These are phyloP conservation scores for Ustilago bromivora DNA, from an alignment of 1,284 basidiomycete genomes.

Conservation along the genomic window DNA sequence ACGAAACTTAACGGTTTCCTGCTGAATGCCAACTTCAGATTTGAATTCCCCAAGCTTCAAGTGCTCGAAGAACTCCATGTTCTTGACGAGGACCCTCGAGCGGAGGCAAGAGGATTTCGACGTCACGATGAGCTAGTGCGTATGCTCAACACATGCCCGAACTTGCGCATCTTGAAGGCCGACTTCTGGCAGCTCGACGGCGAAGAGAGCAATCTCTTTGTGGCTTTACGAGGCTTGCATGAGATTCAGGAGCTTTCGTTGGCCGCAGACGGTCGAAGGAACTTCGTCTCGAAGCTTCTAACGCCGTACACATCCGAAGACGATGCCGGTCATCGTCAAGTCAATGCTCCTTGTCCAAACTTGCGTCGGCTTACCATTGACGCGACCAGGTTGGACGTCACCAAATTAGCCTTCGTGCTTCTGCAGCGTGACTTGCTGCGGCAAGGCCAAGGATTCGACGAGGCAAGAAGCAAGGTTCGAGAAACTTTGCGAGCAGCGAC, in stretches of 20 bases:
- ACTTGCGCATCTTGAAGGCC: not conserved
- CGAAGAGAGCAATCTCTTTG: not conserved
- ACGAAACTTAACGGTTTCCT: not conserved
- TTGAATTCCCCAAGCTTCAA: slow-evolving; percentile 2
- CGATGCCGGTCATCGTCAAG: not conserved
- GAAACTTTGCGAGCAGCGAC: too few relatives aligned
- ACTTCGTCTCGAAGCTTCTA: slow-evolving; percentile 3
- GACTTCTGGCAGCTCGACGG: not conserved
- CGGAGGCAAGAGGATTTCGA: not conserved
- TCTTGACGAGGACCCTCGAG: not conserved
- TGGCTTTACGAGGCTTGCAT: slow-evolving; percentile 4
- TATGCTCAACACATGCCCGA: slow-evolving; percentile 2
- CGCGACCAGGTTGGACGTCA: not conserved
- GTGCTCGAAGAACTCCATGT: not conserved
- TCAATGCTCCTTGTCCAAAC: not conserved
- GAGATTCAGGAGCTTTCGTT: not conserved
- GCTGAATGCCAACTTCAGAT: slow-evolving; percentile 3
- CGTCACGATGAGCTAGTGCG: not conserved
- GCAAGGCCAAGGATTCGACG: not conserved
- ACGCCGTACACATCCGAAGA: not conserved
- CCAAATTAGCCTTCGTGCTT: not conserved
- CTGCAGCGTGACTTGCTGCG: not conserved
- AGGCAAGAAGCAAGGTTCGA: not conserved
- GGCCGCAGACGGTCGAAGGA: not conserved
- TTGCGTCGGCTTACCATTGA: not conserved